phyloP scores from a whole-genome alignment of 2,329 filamentous ascomycete species.

The Hirsutella minnesotensis region DNA sequence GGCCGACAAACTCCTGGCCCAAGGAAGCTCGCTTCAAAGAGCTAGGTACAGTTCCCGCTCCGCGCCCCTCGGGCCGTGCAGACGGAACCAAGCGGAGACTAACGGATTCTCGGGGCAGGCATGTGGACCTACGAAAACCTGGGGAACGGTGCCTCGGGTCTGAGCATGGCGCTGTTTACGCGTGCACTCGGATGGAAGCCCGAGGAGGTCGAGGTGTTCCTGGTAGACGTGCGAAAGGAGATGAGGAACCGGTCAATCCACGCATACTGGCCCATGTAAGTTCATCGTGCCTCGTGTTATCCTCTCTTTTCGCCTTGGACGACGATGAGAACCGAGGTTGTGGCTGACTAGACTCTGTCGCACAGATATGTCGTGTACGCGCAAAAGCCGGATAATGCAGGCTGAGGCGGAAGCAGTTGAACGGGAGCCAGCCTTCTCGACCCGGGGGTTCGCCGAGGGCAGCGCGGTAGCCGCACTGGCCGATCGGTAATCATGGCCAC shows the following conservation, averaged over 20 bases:
- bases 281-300: background rate
- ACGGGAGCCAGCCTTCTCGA: too few relatives aligned
- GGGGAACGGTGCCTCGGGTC: slow-evolving; percentile 18
- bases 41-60: slow-evolving; percentile 22
- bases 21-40: slow-evolving; percentile 38
- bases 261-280: slow-evolving; percentile 26
- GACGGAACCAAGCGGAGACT: too few relatives aligned
- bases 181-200: slow-evolving; percentile 21
- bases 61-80: too few relatives aligned
- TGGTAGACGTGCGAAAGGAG: slow-evolving; percentile 19
- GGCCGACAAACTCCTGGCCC: slow-evolving; percentile 40
- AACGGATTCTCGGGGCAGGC: slow-evolving; percentile 17
- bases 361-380: slow-evolving; percentile 4
- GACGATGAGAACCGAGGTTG: background rate
- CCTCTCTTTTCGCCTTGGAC: background rate
- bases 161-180: slow-evolving; percentile 27
- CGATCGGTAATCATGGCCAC: too few relatives aligned
- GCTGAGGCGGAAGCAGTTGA: background rate
- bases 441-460: too few relatives aligned
- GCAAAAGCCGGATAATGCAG: slow-evolving; percentile 2
- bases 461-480: too few relatives aligned
- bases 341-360: background rate
- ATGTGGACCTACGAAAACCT: slow-evolving; percentile 21
- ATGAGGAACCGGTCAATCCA: slow-evolving; percentile 23
- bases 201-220: slow-evolving; percentile 19